These are phyloP conservation scores for Schizochytrium sp. DNA, from an alignment of 108 stramenopile genomes.

Conservation along the genomic window DNA sequence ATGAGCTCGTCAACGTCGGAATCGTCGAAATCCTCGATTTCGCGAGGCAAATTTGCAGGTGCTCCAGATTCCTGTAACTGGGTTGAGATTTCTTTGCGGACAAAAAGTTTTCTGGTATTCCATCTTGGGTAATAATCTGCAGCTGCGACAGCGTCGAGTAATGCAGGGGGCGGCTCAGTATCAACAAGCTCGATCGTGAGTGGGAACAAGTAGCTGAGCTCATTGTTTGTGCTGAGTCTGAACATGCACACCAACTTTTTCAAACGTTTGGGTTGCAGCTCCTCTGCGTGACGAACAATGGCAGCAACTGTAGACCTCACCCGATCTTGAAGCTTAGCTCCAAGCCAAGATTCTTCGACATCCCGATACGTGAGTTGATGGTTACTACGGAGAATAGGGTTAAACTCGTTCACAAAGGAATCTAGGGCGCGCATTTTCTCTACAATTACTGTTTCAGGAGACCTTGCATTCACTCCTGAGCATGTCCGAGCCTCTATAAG, in stretches of 20 bases:
- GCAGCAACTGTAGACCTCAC: background rate
- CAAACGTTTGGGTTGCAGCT: background rate
- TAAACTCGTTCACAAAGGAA: background rate
- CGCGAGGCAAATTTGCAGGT: background rate
- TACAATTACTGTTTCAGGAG: background rate
- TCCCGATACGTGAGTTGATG: background rate
- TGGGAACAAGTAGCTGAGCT: constrained; percentile 24
- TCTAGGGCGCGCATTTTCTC: constrained; percentile 7
- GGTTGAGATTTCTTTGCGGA: background rate
- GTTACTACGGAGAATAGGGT: background rate
- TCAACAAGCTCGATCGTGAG: background rate
- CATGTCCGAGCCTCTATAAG: background rate
- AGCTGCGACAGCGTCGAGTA: background rate
- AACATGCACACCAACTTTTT: constrained; percentile 30
- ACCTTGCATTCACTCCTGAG: background rate
- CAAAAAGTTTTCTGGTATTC: background rate
- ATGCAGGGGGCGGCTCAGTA: background rate
- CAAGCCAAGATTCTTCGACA: constrained; percentile 48
- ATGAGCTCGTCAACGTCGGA: too few species aligned
- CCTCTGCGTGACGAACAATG: background rate
- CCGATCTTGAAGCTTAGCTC: background rate
- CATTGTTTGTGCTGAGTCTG: background rate
- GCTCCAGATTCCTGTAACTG: background rate
- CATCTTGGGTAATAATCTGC: background rate
- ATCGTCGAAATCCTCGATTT: background rate